Conservation (phyloP, 306 rosid species). For the Castanea mollissima region DNA sequence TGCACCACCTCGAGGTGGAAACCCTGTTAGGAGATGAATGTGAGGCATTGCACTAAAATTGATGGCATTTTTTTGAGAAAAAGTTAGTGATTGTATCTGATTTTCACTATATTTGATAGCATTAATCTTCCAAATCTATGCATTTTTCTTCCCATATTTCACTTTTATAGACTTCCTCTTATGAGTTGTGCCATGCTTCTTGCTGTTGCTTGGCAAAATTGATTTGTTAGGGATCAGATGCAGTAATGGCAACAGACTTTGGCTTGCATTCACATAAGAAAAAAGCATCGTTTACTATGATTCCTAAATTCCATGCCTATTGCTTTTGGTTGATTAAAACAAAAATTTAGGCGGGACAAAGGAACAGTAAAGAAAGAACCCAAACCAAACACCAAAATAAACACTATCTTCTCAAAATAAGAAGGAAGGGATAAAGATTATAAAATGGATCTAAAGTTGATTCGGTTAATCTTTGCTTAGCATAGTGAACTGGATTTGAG, state of each 20-base stretch:
- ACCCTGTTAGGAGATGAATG: conserved; percentile 64
- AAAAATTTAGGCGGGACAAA: background rate
- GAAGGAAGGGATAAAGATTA: too few species aligned
- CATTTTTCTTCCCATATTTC: background rate
- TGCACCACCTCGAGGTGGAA: conserved; percentile 56
- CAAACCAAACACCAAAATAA: too few species aligned
- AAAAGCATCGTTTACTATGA: background rate
- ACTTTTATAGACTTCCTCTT: background rate
- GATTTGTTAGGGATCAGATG: background rate
- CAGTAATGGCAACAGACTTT: background rate
- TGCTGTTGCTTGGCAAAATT: background rate
- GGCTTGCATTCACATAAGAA: background rate
- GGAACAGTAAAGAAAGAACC: background rate
- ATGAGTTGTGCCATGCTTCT: background rate
- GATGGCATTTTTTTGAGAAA: background rate
- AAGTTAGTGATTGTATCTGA: background rate
- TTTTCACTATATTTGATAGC: background rate
- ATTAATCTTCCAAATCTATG: too few species aligned
- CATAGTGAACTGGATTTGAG: too few species aligned
- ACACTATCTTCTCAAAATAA: too few species aligned
- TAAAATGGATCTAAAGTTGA: too few species aligned
- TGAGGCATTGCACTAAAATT: background rate
- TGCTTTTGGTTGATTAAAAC: background rate
- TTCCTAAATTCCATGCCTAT: background rate
- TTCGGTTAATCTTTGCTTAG: too few species aligned